Conservation (phyloP, 148 eudicot species). For the Camellia lanceoleosa region DNA sequence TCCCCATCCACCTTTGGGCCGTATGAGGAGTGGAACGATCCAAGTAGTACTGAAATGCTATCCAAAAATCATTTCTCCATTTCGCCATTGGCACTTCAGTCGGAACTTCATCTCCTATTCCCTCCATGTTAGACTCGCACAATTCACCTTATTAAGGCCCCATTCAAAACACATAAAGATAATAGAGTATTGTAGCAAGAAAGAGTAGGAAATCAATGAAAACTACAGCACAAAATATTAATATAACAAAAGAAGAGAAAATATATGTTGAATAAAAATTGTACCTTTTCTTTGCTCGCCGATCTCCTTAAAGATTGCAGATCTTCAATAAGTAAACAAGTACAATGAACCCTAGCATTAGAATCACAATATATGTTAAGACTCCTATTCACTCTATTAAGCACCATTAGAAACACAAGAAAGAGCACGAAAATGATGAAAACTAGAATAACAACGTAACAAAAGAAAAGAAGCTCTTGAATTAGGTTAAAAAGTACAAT, state of each 20-base stretch:
- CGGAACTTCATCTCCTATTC: constrained; percentile 27
- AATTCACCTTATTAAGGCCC: too few species aligned
- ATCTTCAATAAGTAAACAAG: too few species aligned
- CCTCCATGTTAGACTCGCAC: constrained; percentile 17
- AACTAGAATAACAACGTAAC: too few species aligned
- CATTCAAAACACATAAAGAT: not conserved
- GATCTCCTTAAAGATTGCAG: too few species aligned
- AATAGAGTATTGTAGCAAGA: not conserved
- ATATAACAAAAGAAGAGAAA: not conserved
- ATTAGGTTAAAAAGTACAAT: too few species aligned
- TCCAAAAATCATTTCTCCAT: constrained; percentile 43
- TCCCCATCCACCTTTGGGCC: constrained; percentile 66
- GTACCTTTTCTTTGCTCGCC: not conserved
- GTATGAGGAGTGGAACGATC: constrained; percentile 64
- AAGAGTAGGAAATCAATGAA: not conserved
- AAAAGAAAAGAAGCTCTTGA: too few species aligned
- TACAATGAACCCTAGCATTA: too few species aligned
- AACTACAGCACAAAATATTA: not conserved
- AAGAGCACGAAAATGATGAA: too few species aligned
- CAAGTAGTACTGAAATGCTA: constrained; percentile 51
- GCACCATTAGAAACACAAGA: too few species aligned
- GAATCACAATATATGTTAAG: too few species aligned
- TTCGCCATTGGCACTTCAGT: constrained; percentile 31
- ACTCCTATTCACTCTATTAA: too few species aligned
- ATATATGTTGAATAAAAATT: too few species aligned